Evolutionary conservation across 2,329 filamentous ascomycete species (phyloP), one percentile per base, ranked within the genome.

Genomic region (Ophiobolus disseminans): DNA sequence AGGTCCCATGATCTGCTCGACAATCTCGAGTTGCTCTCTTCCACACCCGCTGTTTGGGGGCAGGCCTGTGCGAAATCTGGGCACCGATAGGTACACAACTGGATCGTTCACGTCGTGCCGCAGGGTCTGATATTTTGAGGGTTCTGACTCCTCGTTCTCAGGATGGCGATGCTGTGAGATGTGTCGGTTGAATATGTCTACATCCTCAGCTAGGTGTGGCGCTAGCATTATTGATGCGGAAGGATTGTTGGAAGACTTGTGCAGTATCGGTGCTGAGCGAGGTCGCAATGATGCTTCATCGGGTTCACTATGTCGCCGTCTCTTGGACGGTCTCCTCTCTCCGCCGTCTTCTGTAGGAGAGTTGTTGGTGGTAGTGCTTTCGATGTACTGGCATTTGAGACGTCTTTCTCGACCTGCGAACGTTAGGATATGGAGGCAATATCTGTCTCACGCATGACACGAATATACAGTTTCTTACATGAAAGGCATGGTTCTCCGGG

Each of bases 11-110:
- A 76, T 65, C 42, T 76, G 70, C 47, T 75, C 72, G 9, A 76
- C 60, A 34, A 76, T 71, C 39, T 76, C 74, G 5, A 70, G 57
- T 43, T 77, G 74, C 39, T 66, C 65, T 37, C 59, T 66, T 3
- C 75, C 75, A 10, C 73, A 72, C 5, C 66, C 62, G 26, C 60
- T 62, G 21, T 63, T 63, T 2, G 64, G 64, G 9, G 60, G 65
- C n/a, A 74, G 49, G 5, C 80, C 80, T 47, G 78, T 76, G 40
- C 80, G 74, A 40, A 77, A 76, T 30, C 78, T 70, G 8, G 80
- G 78, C 3, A 82, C 77, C 4, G 79, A 80, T 7, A 73, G 60
- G 40, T 76, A 76, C 2, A 75, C 65, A 5, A 76, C 68, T 4
- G 73, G 69, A 38, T 75, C 66, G 16, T 76, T 70, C 5, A 63